Evolutionary conservation across 139 green algal species (phyloP), one percentile per base, ranked within the genome.

Genomic region (Chlorella sp.): DNA sequence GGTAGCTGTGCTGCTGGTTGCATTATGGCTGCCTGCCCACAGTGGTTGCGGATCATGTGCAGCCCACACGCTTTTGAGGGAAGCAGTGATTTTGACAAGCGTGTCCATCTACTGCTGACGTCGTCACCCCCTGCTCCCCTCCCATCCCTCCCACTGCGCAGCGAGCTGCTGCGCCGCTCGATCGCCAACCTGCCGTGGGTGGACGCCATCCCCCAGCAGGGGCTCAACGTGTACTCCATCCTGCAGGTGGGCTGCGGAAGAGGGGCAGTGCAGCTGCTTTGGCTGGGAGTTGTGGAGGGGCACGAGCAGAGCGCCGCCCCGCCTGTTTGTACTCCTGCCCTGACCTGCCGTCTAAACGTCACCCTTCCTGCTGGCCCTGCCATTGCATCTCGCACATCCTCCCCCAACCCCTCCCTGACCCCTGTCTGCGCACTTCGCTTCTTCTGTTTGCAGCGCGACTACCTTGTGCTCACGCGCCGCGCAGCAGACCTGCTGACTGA

Each of bases 171-270:
- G 62, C 84, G 89, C 38, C 80, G 75, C 26, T 85, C 83, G 1
- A 86, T 84, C 5, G n/a, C 83, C 48, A 97, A 97, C 74, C 75
- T 97, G 44, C 82, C 89, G 0, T 92, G 90, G 51, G 91, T 95
- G 43, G 89, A 95, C 54, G 89, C 95, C 9, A 87, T 98, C 76
- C 90, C 94, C 2, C 58, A 76, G 24, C 68, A 87, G 24, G 91
- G 95, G 26, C 76, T 96, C 1, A 98, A 97, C 69, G 95, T 98
- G 14, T 98, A 97, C 88, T 92, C 92, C 84, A 92, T 98, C 41
- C 86, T 99, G 62, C 76, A 82, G 76, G 76, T 54, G 24, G 3
- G 72, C 28, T 26, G 51, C 28, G 67, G 65, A n/a, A n/a, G 60
- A 13, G 26, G 17, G 22, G 60, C 26, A n/a, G 26, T 34, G 17